Evolutionary conservation across 2,329 filamentous ascomycete species (phyloP), one percentile per base, ranked within the genome.

Genomic region (Neobulgaria alba): DNA sequence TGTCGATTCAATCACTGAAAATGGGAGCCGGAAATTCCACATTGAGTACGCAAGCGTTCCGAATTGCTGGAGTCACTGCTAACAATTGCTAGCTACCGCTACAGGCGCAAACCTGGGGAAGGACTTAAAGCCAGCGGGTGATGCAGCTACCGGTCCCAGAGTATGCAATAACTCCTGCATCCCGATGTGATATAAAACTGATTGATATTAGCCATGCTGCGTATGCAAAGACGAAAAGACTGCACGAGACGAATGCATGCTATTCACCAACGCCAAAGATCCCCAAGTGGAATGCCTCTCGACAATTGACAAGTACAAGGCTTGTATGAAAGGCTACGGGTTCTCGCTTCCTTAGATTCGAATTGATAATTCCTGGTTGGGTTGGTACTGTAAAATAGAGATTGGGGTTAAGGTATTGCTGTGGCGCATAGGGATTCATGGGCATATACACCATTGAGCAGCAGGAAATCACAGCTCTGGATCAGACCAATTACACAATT

Each of bases 191-290:
- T 31, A 29, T 12, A 32, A 21, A 26, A 10, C 29, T 36, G 10
- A 41, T 26, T 17, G 2, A 4, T 10, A 17, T 57, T n/a, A 95
- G 87, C 90, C 90, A 32, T 96, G 92, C 75, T 96, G 92, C 62
- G 92, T 96, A 20, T 98, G 92, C 77, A 95, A 89, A 61, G 79
- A 92, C 33, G 88, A 98, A 65, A 98, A 98, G 66, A 73, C 85
- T 29, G 75, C 75, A 54, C 86, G 92, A 49, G 92, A 98, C 68
- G 89, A 98, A 67, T 98, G 92, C 72, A 96, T 98, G 90, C 84
- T 98, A 42, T 95, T 96, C 70, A 94, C 87, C 41, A 88, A 77
- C 48, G 74, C 85, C 46, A 73, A 81, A 58, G 83, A 95, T 60
- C 86, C 92, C 29, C 76, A 85, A 56, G 73, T 77, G 58, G 88